phyloP scores from a whole-genome alignment of 306 rosid genomes.

The Aeschynomene evenia region DNA sequence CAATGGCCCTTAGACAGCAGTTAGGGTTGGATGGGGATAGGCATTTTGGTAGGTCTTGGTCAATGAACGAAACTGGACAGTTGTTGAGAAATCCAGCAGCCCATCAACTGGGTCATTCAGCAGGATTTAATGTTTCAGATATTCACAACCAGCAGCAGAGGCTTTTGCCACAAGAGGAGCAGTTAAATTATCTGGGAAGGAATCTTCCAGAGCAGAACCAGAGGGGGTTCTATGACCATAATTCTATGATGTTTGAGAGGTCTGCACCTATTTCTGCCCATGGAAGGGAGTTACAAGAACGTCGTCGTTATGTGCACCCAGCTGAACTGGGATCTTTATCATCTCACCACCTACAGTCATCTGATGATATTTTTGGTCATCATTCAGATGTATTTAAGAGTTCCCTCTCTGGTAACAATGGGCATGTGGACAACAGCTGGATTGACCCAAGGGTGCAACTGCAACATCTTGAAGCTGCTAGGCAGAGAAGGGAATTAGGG shows the following conservation, averaged over 20 bases:
- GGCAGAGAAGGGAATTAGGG: constrained; percentile 47
- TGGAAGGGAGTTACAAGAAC: constrained; percentile 52
- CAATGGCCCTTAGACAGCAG: constrained; percentile 59
- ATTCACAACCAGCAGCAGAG: constrained; percentile 56
- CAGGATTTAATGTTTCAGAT: constrained; percentile 54
- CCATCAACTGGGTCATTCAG: constrained; percentile 48
- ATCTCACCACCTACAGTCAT: constrained; percentile 37
- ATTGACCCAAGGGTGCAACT: constrained; percentile 38
- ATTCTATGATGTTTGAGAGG: constrained; percentile 55
- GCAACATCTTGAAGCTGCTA: constrained; percentile 49
- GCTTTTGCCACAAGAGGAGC: constrained; percentile 54
- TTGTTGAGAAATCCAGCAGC: constrained; percentile 50
- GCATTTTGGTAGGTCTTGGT: constrained; percentile 48
- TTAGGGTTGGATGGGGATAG: constrained; percentile 63
- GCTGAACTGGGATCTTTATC: constrained; percentile 44
- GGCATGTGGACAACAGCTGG: constrained; percentile 47
- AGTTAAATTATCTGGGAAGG: constrained; percentile 55
- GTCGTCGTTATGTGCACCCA: constrained; percentile 35
- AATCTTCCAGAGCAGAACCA: constrained; percentile 49
- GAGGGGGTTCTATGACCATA: constrained; percentile 54
- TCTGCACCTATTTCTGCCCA: constrained; percentile 50
- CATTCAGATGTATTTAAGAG: constrained; percentile 40
- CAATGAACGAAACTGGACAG: constrained; percentile 52
- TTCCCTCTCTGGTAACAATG: constrained; percentile 46
- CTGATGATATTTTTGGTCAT: constrained; percentile 50